These are phyloP conservation scores for Rhododendron simsii DNA, from an alignment of 148 eudicot genomes.

Conservation along the genomic window DNA sequence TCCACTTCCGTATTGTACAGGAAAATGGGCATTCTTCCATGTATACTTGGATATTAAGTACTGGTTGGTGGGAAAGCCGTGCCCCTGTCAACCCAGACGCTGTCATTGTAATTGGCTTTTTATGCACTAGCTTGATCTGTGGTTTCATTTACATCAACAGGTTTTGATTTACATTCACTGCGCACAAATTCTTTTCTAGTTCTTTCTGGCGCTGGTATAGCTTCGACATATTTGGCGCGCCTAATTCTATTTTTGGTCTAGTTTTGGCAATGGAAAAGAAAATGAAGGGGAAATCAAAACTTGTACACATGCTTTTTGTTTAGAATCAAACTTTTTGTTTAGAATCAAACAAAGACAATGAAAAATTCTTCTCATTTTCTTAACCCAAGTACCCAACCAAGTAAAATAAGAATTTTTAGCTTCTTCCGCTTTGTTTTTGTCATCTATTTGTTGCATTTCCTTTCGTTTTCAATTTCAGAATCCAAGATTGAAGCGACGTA, in stretches of 20 bases:
- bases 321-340: not conserved
- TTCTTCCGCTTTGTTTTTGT: not conserved
- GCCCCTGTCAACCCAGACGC: constrained; percentile 88
- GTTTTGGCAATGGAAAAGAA: not conserved
- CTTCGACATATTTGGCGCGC: not conserved
- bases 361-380: not conserved
- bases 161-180: constrained; percentile 19
- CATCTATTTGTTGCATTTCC: not conserved
- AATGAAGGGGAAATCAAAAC: not conserved
- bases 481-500: not conserved
- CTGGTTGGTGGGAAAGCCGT: constrained; percentile 85
- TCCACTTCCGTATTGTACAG: constrained; percentile 25
- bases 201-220: not conserved
- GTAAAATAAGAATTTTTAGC: not conserved
- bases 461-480: not conserved
- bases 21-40: constrained; percentile 81
- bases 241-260: not conserved
- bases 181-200: not conserved
- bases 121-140: constrained; percentile 52
- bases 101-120: constrained; percentile 54
- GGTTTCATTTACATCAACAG: constrained; percentile 83
- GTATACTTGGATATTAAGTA: constrained; percentile 85
- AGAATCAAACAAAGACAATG: not conserved
- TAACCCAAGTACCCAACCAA: not conserved
- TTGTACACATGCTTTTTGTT: not conserved